Conservation (phyloP, 495 filamentous ascomycete species). For the Elasticomyces elasticus region DNA sequence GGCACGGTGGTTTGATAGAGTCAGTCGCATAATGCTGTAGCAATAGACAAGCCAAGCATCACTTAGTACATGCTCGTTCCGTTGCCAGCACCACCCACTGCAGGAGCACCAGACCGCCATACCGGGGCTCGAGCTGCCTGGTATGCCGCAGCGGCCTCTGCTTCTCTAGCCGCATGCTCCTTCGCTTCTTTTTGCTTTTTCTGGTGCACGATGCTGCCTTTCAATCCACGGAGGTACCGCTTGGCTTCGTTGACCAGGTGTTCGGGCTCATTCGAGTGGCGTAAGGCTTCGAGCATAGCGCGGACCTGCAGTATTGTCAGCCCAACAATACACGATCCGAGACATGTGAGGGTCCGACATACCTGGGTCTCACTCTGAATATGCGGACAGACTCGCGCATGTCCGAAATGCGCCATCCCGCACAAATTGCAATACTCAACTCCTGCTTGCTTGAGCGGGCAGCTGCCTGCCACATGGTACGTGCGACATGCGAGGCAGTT, state of each 20-base stretch:
- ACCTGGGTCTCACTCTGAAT: slow-evolving; percentile 45
- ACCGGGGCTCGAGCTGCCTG: slow-evolving; percentile 5
- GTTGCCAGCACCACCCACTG: no score
- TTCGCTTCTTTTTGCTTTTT: slow-evolving; percentile 34
- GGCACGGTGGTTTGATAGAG: no score
- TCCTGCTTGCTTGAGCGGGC: slow-evolving; percentile 51
- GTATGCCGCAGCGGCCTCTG: background rate
- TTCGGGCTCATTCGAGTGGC: slow-evolving; percentile 44
- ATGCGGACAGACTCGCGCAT: slow-evolving; percentile 48
- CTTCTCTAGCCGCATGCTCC: slow-evolving; percentile 15
- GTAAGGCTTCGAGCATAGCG: slow-evolving; percentile 51
- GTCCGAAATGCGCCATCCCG: slow-evolving; percentile 55
- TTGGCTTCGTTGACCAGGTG: slow-evolving; percentile 44
- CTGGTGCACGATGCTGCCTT: slow-evolving; percentile 39
- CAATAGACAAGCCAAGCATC: no score
- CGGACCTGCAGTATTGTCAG: slow-evolving; percentile 29
- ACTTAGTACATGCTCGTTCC: no score
- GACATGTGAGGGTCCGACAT: background rate
- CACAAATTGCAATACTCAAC: slow-evolving; percentile 57
- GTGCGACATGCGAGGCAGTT: slow-evolving; percentile 46
- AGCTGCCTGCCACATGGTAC: slow-evolving; percentile 46
- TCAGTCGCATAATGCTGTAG: no score
- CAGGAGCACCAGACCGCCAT: no score
- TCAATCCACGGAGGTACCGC: slow-evolving; percentile 47
- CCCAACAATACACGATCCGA: background rate